Conservation (phyloP, 768 basidiomycete species). For the Mrakia blollopis region DNA sequence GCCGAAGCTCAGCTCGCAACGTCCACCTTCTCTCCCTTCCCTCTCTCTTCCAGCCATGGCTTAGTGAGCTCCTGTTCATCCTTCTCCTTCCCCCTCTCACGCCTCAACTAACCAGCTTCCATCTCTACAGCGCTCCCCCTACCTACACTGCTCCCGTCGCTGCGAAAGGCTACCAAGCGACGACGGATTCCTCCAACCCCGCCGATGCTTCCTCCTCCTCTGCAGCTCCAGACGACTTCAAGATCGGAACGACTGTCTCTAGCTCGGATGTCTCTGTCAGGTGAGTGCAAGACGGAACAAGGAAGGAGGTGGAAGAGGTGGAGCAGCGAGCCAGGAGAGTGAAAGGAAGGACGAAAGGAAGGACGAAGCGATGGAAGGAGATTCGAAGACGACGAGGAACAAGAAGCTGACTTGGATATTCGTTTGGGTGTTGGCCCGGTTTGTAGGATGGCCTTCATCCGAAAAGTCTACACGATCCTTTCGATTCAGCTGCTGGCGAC, state of each 20-base stretch:
- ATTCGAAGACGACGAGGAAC: no score
- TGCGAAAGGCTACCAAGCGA: background rate
- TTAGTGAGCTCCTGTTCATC: slow-evolving; percentile 8
- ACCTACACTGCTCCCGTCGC: slow-evolving; percentile 8
- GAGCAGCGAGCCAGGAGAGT: no score
- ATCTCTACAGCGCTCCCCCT: slow-evolving; percentile 6
- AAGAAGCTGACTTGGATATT: background rate
- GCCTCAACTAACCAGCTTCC: background rate
- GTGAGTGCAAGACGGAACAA: background rate
- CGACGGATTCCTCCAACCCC: background rate
- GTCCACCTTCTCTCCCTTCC: background rate
- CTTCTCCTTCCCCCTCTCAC: background rate
- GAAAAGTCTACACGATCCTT: slow-evolving; percentile 32
- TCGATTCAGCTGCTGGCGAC: slow-evolving; percentile 24
- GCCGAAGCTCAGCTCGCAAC: background rate
- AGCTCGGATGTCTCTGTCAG: slow-evolving; percentile 12
- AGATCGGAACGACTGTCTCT: slow-evolving; percentile 21
- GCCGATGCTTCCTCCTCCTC: slow-evolving; percentile 2
- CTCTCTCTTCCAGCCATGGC: background rate
- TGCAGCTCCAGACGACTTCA: slow-evolving; percentile 18
- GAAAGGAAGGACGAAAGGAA: background rate
- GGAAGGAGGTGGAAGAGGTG: background rate
- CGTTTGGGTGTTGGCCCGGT: background rate
- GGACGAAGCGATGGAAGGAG: background rate
- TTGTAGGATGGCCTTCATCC: slow-evolving; percentile 30